Conservation (phyloP, 192 early-diverging fungal genomes). For the Coemansia sp. region DNA sequence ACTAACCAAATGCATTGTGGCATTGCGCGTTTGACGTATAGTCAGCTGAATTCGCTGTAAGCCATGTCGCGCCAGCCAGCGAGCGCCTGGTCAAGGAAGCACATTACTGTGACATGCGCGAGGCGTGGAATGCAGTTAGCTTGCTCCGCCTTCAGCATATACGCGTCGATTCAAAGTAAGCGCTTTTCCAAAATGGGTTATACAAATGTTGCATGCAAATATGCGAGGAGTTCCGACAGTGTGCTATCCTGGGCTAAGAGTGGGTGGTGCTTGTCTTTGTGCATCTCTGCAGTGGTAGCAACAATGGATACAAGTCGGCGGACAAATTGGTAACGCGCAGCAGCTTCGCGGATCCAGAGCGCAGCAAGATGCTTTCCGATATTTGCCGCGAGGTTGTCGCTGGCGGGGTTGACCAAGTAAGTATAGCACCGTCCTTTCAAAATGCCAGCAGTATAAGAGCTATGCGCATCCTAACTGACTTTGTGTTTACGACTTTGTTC, state of each 20-base stretch:
- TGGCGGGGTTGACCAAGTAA: conserved; percentile 6
- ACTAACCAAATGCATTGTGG: background rate
- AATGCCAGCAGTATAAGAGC: background rate
- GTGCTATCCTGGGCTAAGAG: background rate
- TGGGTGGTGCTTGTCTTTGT: background rate
- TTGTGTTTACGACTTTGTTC: background rate
- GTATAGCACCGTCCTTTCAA: background rate
- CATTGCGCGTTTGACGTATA: background rate
- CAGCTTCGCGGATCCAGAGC: conserved; percentile 21
- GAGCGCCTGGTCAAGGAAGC: conserved; percentile 17
- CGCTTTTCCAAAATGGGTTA: background rate
- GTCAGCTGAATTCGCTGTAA: background rate
- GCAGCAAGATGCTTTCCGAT: conserved; percentile 17
- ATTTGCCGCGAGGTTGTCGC: conserved; percentile 13
- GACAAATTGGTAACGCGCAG: conserved; percentile 37
- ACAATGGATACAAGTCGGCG: conserved; percentile 13
- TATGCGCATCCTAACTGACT: background rate
- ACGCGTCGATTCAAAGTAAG: conserved; percentile 31
- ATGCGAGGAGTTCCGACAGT: background rate
- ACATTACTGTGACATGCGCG: conserved; percentile 29
- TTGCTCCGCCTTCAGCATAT: conserved; percentile 25
- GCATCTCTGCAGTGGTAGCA: conserved; percentile 1
- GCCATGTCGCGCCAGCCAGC: conserved; percentile 1
- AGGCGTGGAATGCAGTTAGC: conserved; percentile 31
- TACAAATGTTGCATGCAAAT: background rate